These are phyloP conservation scores for Aspergillus eucalypticola DNA, from an alignment of 2,329 filamentous ascomycete genomes.

Conservation along the genomic window DNA sequence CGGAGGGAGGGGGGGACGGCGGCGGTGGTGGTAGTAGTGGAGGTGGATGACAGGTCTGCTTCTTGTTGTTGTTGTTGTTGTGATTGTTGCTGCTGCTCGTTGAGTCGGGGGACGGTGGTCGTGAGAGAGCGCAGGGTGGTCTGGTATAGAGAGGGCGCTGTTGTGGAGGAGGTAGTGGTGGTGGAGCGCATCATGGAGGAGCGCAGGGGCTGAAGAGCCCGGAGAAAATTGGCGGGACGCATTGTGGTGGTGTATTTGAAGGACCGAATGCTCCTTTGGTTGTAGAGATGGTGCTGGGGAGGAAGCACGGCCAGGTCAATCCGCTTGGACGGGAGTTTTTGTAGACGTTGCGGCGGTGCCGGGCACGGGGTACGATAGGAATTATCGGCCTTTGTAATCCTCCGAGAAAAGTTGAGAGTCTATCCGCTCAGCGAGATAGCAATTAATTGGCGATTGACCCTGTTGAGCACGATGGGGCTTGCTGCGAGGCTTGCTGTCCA, in stretches of 20 bases:
- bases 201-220: slow-evolving; percentile 36
- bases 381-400: background rate
- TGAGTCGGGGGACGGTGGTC: slow-evolving; percentile 15
- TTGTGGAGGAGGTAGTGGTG: slow-evolving; percentile 16
- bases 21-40: slow-evolving; percentile 9
- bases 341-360: background rate
- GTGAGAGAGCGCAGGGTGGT: slow-evolving; percentile 18
- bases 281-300: background rate
- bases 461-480: background rate
- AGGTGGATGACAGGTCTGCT: background rate
- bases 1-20: slow-evolving; percentile 32
- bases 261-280: background rate
- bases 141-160: slow-evolving; percentile 20
- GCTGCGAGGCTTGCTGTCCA: background rate
- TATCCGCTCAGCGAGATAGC: slow-evolving; percentile 1
- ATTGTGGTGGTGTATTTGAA: slow-evolving; percentile 20
- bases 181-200: slow-evolving; percentile 29
- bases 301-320: background rate
- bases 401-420: background rate
- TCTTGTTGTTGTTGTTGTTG: slow-evolving; percentile 4
- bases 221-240: slow-evolving; percentile 32
- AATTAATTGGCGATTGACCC: background rate
- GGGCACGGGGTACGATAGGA: background rate
- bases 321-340: background rate
- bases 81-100: slow-evolving; percentile 5